Conservation (phyloP, 208 protist genomes). For the Trypanosoma vivax region DNA sequence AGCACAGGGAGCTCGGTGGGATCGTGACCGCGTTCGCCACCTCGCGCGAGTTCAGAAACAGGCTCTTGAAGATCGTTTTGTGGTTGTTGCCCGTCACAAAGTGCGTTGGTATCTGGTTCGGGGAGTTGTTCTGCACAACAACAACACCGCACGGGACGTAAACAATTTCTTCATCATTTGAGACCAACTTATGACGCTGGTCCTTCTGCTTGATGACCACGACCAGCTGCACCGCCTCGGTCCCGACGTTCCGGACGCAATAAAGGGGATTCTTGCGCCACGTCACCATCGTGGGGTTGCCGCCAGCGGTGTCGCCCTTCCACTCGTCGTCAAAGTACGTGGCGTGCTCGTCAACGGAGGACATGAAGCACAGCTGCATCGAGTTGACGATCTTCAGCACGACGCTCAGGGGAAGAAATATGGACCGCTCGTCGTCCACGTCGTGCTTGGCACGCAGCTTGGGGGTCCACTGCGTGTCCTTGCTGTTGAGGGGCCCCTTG, state of each 20-base stretch:
- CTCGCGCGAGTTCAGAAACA: conserved; percentile 30
- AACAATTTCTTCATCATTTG: conserved; percentile 6
- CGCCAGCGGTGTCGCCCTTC: conserved; percentile 58
- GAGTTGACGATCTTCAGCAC: conserved; percentile 30
- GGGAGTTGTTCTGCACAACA: conserved; percentile 9
- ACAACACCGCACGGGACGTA: conserved; percentile 22
- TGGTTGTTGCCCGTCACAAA: conserved; percentile 35
- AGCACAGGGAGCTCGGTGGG: conserved; percentile 26
- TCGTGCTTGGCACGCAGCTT: conserved; percentile 19
- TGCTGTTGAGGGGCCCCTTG: conserved; percentile 37
- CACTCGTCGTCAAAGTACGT: conserved; percentile 71
- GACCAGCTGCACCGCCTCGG: conserved; percentile 20
- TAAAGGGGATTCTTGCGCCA: conserved; percentile 76
- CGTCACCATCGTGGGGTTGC: conserved; percentile 53
- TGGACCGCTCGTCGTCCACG: conserved; percentile 23
- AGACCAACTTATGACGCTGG: conserved; percentile 18
- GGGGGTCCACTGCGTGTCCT: conserved; percentile 34
- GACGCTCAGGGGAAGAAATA: conserved; percentile 30
- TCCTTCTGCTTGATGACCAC: conserved; percentile 26
- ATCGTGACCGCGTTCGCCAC: conserved; percentile 18
- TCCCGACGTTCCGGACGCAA: conserved; percentile 34
- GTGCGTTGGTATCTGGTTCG: conserved; percentile 15
- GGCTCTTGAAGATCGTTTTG: conserved; percentile 21
- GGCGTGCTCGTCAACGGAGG: conserved; percentile 24
- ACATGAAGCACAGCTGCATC: conserved; percentile 39